Base-by-base conservation (phyloP, 768 basidiomycete species). In the Suillus fuscotomentosus region DNA sequence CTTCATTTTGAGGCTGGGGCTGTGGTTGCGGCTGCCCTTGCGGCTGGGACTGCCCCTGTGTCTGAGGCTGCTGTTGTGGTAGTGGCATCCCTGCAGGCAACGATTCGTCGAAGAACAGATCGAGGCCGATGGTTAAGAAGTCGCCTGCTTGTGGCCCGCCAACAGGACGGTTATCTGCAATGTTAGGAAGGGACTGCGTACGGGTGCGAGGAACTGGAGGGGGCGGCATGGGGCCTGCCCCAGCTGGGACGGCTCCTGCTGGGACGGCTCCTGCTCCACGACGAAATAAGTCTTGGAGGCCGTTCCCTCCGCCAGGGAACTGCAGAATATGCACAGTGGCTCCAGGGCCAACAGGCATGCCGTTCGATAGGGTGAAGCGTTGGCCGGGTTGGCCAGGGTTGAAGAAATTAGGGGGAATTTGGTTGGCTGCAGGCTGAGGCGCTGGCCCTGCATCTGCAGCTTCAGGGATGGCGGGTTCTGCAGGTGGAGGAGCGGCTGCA, bases 111-210 rank as follows among this genome's bases (percentile, higher is more conserved):
- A 79, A 65, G 62, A 79, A 74, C 70, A 81, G 76, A 62, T 81
- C 80, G 36, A 81, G 66, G n/a, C 80, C 80, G 60, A 81, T 75
- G 22, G 80, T 79, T 31, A 81, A 3, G 6, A 78, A 64, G 50
- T 75, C 74, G 1, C 70, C 60, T 61, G 63, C 75, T 66, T 34
- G 14, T 50, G 34, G 51, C 48, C 43, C 56, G 3, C 43, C 43
- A 48, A 66, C 63, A 0, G 60, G 5, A 48, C 57, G 31, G 67
- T 69, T 69, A 34, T 74, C 61, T 63, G 69, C 65, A 31, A 73
- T 64, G 17, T 68, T 59, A 60, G 71, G 20, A 70, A 69, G 65
- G 38, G 22, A 66, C 51, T 65, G 64, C 13, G 67, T 57, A 62
- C 67, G 27, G n/a, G 56, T 20, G 22, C 56, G 17, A 41, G 50